A percentile compares a stretch with the other conserved stretches of the same genome.
These are phyloP conservation scores for Cyclotella choctawhatcheeana DNA, from an alignment of 108 stramenopile genomes.

Conservation along the genomic window DNA sequence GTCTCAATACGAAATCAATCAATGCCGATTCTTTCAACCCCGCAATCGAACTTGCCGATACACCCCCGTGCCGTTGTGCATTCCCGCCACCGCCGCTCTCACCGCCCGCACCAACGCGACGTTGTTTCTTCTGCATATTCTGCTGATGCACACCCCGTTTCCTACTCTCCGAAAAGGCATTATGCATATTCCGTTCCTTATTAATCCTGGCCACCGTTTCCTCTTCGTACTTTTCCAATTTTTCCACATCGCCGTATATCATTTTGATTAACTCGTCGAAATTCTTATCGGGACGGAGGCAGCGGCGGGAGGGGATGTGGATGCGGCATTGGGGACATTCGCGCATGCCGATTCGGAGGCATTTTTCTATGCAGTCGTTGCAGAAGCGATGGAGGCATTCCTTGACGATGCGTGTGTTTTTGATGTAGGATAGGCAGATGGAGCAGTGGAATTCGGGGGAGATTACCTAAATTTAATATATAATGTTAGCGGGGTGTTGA, in stretches of 20 bases:
- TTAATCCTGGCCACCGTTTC: conserved; percentile 36
- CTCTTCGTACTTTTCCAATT: conserved; percentile 50
- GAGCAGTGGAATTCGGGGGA: conserved; percentile 60
- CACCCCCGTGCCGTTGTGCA: too few relatives aligned
- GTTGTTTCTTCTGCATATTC: conserved; percentile 23
- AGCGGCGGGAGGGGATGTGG: conserved; percentile 59
- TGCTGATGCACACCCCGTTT: conserved; percentile 43
- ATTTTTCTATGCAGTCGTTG: conserved; percentile 66
- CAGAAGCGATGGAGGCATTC: conserved; percentile 80
- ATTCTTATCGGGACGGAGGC: conserved; percentile 53
- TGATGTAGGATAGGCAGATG: conserved; percentile 63
- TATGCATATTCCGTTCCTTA: conserved; percentile 44
- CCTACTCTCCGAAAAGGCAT: conserved; percentile 34
- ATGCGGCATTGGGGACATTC: conserved; percentile 67
- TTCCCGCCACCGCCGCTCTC: too few relatives aligned
- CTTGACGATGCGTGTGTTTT: conserved; percentile 62
- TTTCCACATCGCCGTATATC: conserved; percentile 59
- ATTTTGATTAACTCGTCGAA: conserved; percentile 59
- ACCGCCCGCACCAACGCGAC: background rate
- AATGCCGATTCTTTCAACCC: conserved; percentile 46
- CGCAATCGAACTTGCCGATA: conserved; percentile 17
- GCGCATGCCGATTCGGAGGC: conserved; percentile 60
- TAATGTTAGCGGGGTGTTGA: conserved; percentile 6
- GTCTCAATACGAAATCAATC: conserved; percentile 50
- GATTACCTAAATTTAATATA: conserved; percentile 31